phyloP scores from a whole-genome alignment of 352 stramenopile species.

The Phytophthora pluvialis region DNA sequence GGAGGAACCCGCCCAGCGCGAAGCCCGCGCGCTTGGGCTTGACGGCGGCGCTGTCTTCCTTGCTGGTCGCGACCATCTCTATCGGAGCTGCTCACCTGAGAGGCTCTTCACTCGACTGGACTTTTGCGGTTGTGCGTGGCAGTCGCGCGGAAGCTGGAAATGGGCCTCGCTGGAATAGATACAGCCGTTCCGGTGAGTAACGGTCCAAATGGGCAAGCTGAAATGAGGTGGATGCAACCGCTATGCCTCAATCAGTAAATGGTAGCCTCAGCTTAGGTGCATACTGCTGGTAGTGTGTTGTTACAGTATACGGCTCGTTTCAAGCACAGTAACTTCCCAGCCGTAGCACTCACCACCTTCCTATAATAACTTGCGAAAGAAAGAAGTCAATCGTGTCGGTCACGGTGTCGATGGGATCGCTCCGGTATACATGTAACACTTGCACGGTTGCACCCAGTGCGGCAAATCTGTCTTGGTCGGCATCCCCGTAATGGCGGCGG shows the following conservation, averaged over 20 bases:
- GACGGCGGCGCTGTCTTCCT: conserved; percentile 37
- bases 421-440: too few species aligned
- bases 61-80: conserved; percentile 50
- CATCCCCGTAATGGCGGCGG: too few species aligned
- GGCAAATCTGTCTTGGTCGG: too few species aligned
- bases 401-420: too few species aligned
- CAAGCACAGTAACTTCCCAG: too few species aligned
- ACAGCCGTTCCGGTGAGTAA: conserved; percentile 17
- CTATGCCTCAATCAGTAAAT: not conserved
- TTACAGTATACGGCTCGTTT: too few species aligned
- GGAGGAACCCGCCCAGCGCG: conserved; percentile 61
- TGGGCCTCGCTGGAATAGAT: conserved; percentile 15
- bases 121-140: conserved; percentile 33
- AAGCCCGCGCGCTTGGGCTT: conserved; percentile 60
- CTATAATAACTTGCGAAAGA: too few species aligned
- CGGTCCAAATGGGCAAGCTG: not conserved
- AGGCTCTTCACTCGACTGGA: conserved; percentile 18
- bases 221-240: not conserved
- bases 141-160: conserved; percentile 7
- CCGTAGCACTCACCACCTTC: too few species aligned
- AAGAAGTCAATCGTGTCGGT: too few species aligned
- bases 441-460: too few species aligned
- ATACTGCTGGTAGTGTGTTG: too few species aligned
- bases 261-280: too few species aligned
- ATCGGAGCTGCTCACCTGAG: conserved; percentile 15